phyloP scores from a whole-genome alignment of 1,284 basidiomycete genomes.

The Xerocomus amazonicus region DNA sequence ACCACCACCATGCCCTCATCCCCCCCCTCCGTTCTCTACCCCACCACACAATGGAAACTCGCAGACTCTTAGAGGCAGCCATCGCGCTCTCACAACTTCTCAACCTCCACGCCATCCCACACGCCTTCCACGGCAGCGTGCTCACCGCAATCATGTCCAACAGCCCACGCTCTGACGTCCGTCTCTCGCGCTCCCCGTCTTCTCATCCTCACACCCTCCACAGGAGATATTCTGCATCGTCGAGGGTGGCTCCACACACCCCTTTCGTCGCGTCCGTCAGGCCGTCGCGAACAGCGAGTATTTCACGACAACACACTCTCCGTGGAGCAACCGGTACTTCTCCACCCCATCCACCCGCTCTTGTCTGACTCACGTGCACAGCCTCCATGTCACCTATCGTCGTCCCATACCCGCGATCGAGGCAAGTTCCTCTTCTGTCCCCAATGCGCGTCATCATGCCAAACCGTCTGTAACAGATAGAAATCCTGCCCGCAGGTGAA shows the following conservation, averaged over 20 bases:
- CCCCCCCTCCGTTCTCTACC: conserved; percentile 6
- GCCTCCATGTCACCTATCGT: conserved; percentile 56
- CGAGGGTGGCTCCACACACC: conserved; percentile 47
- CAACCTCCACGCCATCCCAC: conserved; percentile 39
- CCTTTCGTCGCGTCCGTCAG: conserved; percentile 54
- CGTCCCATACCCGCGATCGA: conserved; percentile 44
- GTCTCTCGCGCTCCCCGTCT: conserved; percentile 14
- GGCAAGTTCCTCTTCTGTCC: conserved; percentile 31
- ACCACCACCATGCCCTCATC: conserved; percentile 30
- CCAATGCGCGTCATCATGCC: background rate
- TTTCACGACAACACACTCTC: conserved; percentile 43
- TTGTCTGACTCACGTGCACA: conserved; percentile 27
- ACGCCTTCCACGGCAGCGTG: conserved; percentile 53
- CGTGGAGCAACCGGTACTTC: conserved; percentile 52
- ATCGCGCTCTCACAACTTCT: conserved; percentile 45
- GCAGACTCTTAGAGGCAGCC: conserved; percentile 50
- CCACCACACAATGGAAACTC: conserved; percentile 41
- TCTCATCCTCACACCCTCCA: conserved; percentile 1
- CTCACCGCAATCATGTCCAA: conserved; percentile 49
- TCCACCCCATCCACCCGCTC: conserved; percentile 23
- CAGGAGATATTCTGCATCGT: conserved; percentile 59
- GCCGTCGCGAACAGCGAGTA: conserved; percentile 44
- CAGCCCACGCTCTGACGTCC: conserved; percentile 44
- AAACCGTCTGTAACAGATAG: conserved; percentile 49
- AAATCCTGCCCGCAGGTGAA: conserved; percentile 76